A percentile compares a stretch with the other conserved stretches of the same genome.
phyloP scores from a whole-genome alignment of 2,329 filamentous ascomycete species.

The Aspergillus transmontanensis region DNA sequence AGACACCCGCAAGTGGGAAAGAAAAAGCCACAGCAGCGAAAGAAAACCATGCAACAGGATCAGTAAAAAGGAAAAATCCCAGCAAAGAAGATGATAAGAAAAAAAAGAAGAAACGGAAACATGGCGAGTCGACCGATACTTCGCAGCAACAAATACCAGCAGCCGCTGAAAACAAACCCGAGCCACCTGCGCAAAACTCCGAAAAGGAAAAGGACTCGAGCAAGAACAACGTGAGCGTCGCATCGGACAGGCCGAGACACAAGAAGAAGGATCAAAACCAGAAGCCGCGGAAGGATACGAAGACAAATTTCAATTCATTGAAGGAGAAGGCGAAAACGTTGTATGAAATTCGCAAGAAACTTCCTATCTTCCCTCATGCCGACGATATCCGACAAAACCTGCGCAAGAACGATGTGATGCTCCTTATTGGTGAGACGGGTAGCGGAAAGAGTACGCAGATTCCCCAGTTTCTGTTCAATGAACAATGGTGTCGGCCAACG shows the following conservation, averaged over 20 bases:
- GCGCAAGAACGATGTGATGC: conserved; percentile 69
- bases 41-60: not conserved
- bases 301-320: conserved; percentile 33
- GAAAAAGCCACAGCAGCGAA: conserved; percentile 8
- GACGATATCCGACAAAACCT: conserved; percentile 69
- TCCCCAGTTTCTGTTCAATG: conserved; percentile 80
- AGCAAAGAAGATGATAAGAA: conserved; percentile 14
- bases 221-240: conserved; percentile 1
- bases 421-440: conserved; percentile 91
- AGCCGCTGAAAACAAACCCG: conserved; percentile 10
- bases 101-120: conserved; percentile 37
- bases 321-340: conserved; percentile 52
- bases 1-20: conserved; percentile 23
- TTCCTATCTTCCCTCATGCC: conserved; percentile 80
- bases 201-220: not conserved
- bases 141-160: conserved; percentile 7
- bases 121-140: conserved; percentile 24
- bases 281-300: conserved; percentile 25
- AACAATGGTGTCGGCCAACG: conserved; percentile 74
- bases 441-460: conserved; percentile 97
- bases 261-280: conserved; percentile 9
- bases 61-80: conserved; percentile 14
- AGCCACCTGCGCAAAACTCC: not conserved
- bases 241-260: conserved; percentile 1
- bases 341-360: conserved; percentile 60